Evolutionary conservation across 352 stramenopile genomes (phyloP).

Genomic region (Blastocystis hominis): DNA sequence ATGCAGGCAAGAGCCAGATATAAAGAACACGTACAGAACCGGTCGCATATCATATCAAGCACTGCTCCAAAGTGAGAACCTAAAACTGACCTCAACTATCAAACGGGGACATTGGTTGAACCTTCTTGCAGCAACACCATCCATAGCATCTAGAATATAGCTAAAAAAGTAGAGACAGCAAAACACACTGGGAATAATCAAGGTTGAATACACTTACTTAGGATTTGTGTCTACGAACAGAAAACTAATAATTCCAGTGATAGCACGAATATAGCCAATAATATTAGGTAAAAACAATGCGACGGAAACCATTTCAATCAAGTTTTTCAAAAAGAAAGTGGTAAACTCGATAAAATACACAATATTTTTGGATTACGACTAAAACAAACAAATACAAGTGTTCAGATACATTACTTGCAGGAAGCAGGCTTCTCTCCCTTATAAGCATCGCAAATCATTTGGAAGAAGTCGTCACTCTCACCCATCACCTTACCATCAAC

Average conservation of each 20-base stretch:
- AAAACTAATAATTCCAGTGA: slow-evolving; percentile 52
- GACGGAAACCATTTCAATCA: slow-evolving; percentile 46
- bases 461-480: neutral
- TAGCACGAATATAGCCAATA: slow-evolving; percentile 50
- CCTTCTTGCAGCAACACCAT: slow-evolving; percentile 39
- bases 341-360: neutral
- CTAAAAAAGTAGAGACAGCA: slow-evolving; percentile 52
- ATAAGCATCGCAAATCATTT: slow-evolving; percentile 56
- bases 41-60: slow-evolving; percentile 54
- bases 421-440: slow-evolving; percentile 49
- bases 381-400: neutral
- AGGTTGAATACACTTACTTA: neutral
- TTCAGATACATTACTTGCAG: neutral
- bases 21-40: slow-evolving; percentile 39
- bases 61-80: slow-evolving; percentile 55
- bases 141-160: slow-evolving; percentile 49
- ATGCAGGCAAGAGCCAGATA: slow-evolving; percentile 23
- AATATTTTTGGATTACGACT: neutral
- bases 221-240: slow-evolving; percentile 52
- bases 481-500: slow-evolving; percentile 39
- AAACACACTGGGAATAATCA: neutral
- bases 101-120: slow-evolving; percentile 21
- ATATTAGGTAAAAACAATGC: slow-evolving; percentile 49
- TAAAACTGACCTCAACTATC: neutral
- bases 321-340: neutral